Base-by-base conservation (phyloP, 768 basidiomycete genomes). In the Kwoniella europaea region DNA sequence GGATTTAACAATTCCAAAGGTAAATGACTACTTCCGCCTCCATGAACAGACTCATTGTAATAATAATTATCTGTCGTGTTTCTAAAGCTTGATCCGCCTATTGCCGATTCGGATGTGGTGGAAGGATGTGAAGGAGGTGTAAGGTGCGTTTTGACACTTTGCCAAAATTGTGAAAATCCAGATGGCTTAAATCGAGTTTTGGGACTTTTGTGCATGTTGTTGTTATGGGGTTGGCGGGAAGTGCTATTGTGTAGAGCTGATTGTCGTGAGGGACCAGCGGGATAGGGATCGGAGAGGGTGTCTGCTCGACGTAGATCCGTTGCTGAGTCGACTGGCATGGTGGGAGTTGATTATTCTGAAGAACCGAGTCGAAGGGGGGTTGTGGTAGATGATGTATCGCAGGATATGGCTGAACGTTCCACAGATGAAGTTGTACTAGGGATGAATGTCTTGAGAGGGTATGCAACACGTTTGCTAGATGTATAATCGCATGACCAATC, bases 121-220 rank as follows among this genome's bases (percentile, higher is more conserved):
- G 81, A 82, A 18, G 82, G 82, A 71, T 83, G 82, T 10, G 81
- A 78, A 29, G 82, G 77, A 24, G 80, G 76, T 20, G 71, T 71
- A 10, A 83, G 67, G 53, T 72, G 76, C 10, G 71, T 58, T 46
- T 69, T 73, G 61, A 83, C 57, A 4, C 56, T 68, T 5, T 65
- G 2, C 80, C 80, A 79, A 2, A 73, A 50, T 10, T 68, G 41
- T 2, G 72, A 66, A 10, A 71, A 53, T 2, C 58, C 52, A 35
- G 72, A 67, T 4, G 78, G 75, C 20, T 71, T 70, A 59, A 79
- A 79, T n/a, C 76, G 72, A 6, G 76, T 69, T 53, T 61, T 65
- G 42, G 53, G 67, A 27, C 50, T 64, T 42, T 58, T 63, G 15
- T 53, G 59, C 56, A 65, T 50, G 63, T 62, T 27, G 22, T 0